phyloP scores from a whole-genome alignment of 2,329 filamentous ascomycete genomes.

The Fusarium clavum region DNA sequence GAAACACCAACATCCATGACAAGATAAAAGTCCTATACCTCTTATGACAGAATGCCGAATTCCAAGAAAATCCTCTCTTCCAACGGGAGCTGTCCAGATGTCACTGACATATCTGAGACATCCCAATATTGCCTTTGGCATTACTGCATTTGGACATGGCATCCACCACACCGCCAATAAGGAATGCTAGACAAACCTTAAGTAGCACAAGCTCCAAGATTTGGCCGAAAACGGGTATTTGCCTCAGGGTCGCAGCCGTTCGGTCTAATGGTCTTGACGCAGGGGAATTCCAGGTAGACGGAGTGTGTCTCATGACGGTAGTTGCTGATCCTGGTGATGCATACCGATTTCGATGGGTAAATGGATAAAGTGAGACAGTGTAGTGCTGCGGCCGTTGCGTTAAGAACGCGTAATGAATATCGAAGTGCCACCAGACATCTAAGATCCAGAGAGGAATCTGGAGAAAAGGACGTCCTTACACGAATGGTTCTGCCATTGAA shows the following conservation, averaged over 20 bases:
- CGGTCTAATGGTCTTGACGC: background rate
- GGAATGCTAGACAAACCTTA: constrained; percentile 29
- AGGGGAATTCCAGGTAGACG: constrained; percentile 28
- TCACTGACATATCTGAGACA: constrained; percentile 23
- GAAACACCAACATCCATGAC: background rate
- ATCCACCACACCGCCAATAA: background rate
- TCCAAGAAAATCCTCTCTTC: background rate
- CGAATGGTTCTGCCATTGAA: too few relatives aligned
- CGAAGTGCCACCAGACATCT: background rate
- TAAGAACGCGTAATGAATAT: background rate
- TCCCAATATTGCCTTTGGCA: background rate
- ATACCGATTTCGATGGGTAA: background rate
- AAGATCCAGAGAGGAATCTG: background rate
- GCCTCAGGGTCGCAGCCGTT: constrained; percentile 7
- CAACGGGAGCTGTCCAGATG: background rate
- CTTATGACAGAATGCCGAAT: background rate
- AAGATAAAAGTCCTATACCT: background rate
- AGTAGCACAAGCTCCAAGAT: background rate
- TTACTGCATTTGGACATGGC: background rate
- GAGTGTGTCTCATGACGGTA: background rate
- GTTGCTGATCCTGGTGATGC: background rate
- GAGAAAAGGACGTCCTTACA: background rate
- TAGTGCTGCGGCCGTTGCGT: background rate
- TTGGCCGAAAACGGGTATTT: background rate
- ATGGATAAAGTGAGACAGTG: background rate